Base-by-base conservation (phyloP, 1,284 basidiomycete genomes). In the Gomphus bonarii region DNA sequence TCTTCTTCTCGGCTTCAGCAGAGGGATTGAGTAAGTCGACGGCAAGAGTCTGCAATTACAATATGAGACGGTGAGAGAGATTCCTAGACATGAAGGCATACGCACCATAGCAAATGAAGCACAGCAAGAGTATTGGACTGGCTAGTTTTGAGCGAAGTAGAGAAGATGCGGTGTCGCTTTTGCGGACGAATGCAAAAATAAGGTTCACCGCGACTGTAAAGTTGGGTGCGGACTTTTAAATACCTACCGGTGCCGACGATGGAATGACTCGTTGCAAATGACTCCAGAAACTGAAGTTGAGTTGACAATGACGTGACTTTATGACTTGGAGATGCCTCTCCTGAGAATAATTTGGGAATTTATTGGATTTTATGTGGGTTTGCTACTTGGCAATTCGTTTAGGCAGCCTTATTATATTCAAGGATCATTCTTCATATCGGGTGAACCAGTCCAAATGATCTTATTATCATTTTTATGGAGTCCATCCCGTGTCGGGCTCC, bases 21-120 rank as follows among this genome's bases (percentile, higher is more conserved):
- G 91, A 89, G 66, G 94, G 95, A 87, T 99, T 92, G 72, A 99
- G 87, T 72, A 99, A 89, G 77, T 99, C 97, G 73, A 98, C 75
- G 72, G 94, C 93, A 79, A 99, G 93, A 85, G 92, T 85, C 95
- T 98, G 42, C 42, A 11, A 60, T 36, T 47, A 51, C 54, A 31
- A 50, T 31, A 53, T n/a, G n/a, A n/a, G n/a, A 30, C 31, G 43
- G 22, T 30, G 28, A 55, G 51, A 14, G 12, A 43, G 8, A 28
- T 16, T 3, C 16, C 8, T 36, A 3, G 16, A 35, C 35, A 18
- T 5, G 44, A 25, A 6, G 35, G 18, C 8, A 31, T 5, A 38
- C 55, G 30, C 42, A 50, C 55, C 55, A 57, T 57, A 18, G 16
- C 51, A 36, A 18, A 16, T 50, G 10, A 31, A 43, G 36, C 28